Base-by-base conservation (phyloP, 768 basidiomycete species). In the Tricholoma hemisulphureum region DNA sequence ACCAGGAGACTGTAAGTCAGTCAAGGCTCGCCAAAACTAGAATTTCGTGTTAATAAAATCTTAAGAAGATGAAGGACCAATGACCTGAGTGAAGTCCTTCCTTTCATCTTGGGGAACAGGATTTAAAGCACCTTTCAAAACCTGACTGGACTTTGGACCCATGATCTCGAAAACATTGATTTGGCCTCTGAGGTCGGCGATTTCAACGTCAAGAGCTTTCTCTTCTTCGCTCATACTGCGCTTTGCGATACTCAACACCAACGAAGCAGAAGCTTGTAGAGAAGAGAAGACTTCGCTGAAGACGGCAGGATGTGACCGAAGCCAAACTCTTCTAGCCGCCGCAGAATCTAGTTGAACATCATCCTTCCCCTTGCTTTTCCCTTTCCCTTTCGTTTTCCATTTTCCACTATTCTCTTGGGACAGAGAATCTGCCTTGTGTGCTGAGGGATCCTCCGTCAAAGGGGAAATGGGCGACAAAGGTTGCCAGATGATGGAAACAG, bases 111-210 rank as follows among this genome's bases (percentile, higher is more conserved):
- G 72, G 4, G 72, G 67, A 11, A 77, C 74, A 6, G 83, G 83
- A 20, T 74, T 80, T 45, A 90, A 65, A 1, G 82, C 83, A 23
- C 88, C 87, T 63, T 82, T 84, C 51, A 89, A 70, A 10, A 95
- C 83, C 66, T 90, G 88, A 54, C 81, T 91, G 0, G 90, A 80
- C 67, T 85, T 89, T 3, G 92, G 92, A 2, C 96, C 96, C 78
- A 90, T 89, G 31, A 98, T 83, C 69, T 98, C 95, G 63, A 96
- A 96, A 5, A 86, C 79, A 59, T 90, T 91, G 41, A 93, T 63
- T 50, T 85, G 82, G 2, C 83, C 84, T 55, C 88, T 76, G 49
- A 95, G 69, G 67, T 95, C 91, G 6, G 80, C 77, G 14, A 95
- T 77, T 62, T 91, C 86, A 9, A 94, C 71, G 20, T 79, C 75